Percentiles rank a stretch among this genome's conserved stretches.
These are phyloP conservation scores for Flaveria sonorensis DNA, from an alignment of 129 eudicot species.

Conservation along the genomic window DNA sequence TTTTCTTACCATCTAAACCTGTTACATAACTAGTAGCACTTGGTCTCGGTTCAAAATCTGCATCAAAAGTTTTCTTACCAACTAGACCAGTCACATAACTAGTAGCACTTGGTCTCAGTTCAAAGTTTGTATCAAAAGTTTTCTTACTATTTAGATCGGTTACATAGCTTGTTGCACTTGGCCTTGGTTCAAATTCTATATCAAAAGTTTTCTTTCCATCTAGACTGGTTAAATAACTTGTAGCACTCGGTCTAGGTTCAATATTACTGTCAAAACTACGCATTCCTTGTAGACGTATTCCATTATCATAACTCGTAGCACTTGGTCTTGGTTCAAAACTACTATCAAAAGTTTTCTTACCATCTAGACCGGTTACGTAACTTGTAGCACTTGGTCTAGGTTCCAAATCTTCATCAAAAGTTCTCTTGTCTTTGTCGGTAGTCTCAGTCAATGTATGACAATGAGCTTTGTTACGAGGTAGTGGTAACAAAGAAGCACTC, in stretches of 20 bases:
- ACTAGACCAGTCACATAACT: neutral
- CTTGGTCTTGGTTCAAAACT: neutral
- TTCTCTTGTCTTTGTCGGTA: too few relatives aligned
- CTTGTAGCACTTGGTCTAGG: neutral
- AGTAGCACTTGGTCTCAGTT: neutral
- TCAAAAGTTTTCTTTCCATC: neutral
- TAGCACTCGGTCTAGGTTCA: too few relatives aligned
- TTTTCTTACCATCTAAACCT: neutral
- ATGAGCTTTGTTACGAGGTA: too few relatives aligned
- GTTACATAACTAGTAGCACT: too few relatives aligned
- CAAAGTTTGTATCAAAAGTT: neutral
- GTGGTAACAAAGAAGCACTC: too few relatives aligned
- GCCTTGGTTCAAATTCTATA: neutral
- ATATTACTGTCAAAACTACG: neutral
- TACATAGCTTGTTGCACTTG: neutral
- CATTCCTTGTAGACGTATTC: neutral
- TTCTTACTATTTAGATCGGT: neutral
- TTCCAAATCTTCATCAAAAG: too few relatives aligned
- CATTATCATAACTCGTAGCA: neutral
- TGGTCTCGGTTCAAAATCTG: too few relatives aligned
- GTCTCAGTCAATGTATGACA: too few relatives aligned
- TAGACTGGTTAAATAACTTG: neutral
- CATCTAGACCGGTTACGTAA: too few relatives aligned
- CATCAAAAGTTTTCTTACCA: too few relatives aligned
- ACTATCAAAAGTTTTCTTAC: neutral